Evolutionary conservation across 208 protist species (phyloP), one percentile per base, ranked within the genome.

Genomic region (Acanthamoeba royreba): DNA sequence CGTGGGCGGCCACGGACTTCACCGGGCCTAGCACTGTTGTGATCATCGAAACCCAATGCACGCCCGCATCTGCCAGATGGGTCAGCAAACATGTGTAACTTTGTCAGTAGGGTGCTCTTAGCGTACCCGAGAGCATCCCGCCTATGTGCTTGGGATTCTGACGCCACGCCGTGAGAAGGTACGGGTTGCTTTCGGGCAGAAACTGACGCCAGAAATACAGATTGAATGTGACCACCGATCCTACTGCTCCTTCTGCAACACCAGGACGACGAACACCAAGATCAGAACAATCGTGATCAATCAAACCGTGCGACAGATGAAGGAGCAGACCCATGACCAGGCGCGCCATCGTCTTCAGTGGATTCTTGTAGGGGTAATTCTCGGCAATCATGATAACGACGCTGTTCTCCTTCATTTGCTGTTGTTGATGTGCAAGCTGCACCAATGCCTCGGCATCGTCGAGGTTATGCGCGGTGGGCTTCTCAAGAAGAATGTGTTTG

Each of bases 321-420:
- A 69, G n/a, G n/a, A 38, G n/a, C 1, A 42, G 25, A 81, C 69
- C 69, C 33, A 81, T 47, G 31, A 88, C 79, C 4, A 53, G n/a
- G 0, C 49, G 47, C 15, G 79, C 79, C 79, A 88, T 88, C 46
- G 42, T n/a, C 19, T 35, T 42, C 33, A 61, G 43, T 1, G 79
- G 61, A 22, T 40, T 19, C 28, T 88, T 88, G 79, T 88, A 88
- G 31, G 79, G 79, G 31, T 88, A 88, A 33, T 88, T 88, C 79
- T 88, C 79, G 7, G 45, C 79, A 31, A 88, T 43, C 79, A 88
- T 88, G 9, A 88, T 31, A n/a, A 33, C 22, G 52, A 61, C 19
- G 52, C 52, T 25, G 19, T 61, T 61, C 19, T 61, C 25, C n/a
- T n/a, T n/a, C 69, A 81, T 1, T 5, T 47, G n/a, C 46, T 31